These are phyloP conservation scores for Rostrohypoxylon terebratum DNA, from an alignment of 495 filamentous ascomycete genomes.

Conservation along the genomic window DNA sequence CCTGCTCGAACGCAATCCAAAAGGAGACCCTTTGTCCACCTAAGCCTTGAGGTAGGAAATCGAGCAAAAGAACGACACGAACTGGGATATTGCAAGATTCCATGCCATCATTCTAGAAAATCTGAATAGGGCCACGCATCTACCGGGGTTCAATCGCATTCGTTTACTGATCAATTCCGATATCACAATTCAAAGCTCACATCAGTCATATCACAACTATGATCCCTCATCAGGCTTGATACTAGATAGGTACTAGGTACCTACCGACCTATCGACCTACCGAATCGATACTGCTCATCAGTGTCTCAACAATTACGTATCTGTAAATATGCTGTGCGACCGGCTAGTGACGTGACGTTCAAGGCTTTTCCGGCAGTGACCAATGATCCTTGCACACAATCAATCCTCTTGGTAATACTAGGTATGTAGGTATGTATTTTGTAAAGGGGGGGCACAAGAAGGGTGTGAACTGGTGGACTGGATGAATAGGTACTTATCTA, in stretches of 20 bases:
- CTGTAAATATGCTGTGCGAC: constrained; percentile 2
- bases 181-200: constrained; percentile 1
- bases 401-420: background rate
- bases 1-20: background rate
- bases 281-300: background rate
- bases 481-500: no score
- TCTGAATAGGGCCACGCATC: background rate
- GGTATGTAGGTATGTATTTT: background rate
- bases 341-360: constrained; percentile 12
- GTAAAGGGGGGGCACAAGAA: background rate
- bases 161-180: constrained; percentile 11
- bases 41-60: background rate
- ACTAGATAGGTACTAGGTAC: no score
- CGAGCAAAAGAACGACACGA: background rate
- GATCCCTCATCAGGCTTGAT: background rate
- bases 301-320: constrained; percentile 1
- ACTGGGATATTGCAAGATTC: background rate
- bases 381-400: background rate
- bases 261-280: no score
- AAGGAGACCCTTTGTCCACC: constrained; percentile 9
- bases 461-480: background rate
- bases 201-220: background rate
- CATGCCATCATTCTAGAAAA: background rate
- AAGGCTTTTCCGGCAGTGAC: constrained; percentile 18
- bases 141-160: background rate